A percentile compares a stretch with the other conserved stretches of the same genome.
These are phyloP conservation scores for Neophaeococcomyces mojaviensis DNA, from an alignment of 2,329 filamentous ascomycete genomes.

Conservation along the genomic window DNA sequence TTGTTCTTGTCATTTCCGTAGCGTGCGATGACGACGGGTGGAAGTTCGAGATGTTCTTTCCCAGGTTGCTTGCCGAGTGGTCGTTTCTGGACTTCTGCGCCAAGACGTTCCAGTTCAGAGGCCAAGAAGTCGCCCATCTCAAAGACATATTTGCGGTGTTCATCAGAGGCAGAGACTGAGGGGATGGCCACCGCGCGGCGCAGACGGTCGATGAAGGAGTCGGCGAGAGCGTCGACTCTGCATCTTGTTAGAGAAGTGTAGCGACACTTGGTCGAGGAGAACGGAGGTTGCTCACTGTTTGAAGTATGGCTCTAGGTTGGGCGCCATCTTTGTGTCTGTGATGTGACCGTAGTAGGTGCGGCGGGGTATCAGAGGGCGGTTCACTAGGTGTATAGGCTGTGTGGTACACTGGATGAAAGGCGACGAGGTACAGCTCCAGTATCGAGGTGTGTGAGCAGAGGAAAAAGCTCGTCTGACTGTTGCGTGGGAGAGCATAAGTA, in stretches of 20 bases:
- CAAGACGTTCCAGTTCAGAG: slow-evolving; percentile 71
- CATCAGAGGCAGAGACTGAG: slow-evolving; percentile 86
- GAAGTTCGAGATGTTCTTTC: slow-evolving; percentile 82
- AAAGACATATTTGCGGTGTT: slow-evolving; percentile 82
- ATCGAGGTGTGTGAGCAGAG: slow-evolving; percentile 1
- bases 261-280: too few species aligned
- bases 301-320: slow-evolving; percentile 86
- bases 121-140: slow-evolving; percentile 92
- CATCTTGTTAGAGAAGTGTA: slow-evolving; percentile 7
- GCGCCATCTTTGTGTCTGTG: slow-evolving; percentile 64
- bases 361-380: background rate
- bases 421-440: background rate
- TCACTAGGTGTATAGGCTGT: background rate
- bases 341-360: slow-evolving; percentile 40
- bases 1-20: slow-evolving; percentile 91
- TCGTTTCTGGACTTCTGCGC: slow-evolving; percentile 79
- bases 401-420: background rate
- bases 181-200: slow-evolving; percentile 91
- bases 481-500: slow-evolving; percentile 2
- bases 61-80: slow-evolving; percentile 85
- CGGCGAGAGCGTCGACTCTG: slow-evolving; percentile 66
- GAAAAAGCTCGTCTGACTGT: background rate
- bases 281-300: slow-evolving; percentile 64
- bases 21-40: slow-evolving; percentile 82
- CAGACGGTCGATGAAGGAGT: slow-evolving; percentile 75